phyloP scores from a whole-genome alignment of 2,329 filamentous ascomycete species.

The Xylariaceae sp. region DNA sequence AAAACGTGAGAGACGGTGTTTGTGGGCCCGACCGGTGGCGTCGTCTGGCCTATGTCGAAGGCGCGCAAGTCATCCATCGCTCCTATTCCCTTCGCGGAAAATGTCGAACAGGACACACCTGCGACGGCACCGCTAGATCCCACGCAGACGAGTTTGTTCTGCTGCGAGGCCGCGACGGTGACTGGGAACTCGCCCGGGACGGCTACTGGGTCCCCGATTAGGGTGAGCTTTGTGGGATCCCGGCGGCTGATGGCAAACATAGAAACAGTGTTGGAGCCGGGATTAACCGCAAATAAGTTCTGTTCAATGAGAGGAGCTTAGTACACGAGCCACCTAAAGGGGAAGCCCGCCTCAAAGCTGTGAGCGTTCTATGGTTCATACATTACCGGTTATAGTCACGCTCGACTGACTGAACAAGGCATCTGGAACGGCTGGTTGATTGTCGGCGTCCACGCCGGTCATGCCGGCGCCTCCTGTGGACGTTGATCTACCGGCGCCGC shows the following conservation, averaged over 20 bases:
- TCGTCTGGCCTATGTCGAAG: slow-evolving; percentile 61
- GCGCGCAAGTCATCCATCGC: slow-evolving; percentile 53
- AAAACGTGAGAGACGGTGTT: slow-evolving; percentile 68
- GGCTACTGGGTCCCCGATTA: slow-evolving; percentile 50
- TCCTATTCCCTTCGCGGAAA: slow-evolving; percentile 45
- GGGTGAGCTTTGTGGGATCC: slow-evolving; percentile 53
- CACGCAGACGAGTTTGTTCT: slow-evolving; percentile 34
- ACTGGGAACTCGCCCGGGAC: slow-evolving; percentile 60
- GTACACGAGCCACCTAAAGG: not conserved
- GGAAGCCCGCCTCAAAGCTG: not conserved
- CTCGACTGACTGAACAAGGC: slow-evolving; percentile 58
- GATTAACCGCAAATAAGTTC: slow-evolving; percentile 62
- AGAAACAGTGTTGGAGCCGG: slow-evolving; percentile 59
- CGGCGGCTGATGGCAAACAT: slow-evolving; percentile 53
- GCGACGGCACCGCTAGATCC: slow-evolving; percentile 45
- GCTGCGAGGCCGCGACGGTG: slow-evolving; percentile 55
- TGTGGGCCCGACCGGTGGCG: slow-evolving; percentile 62
- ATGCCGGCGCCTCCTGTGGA: slow-evolving; percentile 12
- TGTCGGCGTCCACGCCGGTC: not conserved
- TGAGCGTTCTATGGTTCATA: slow-evolving; percentile 44
- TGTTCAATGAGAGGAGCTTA: slow-evolving; percentile 34
- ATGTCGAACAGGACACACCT: slow-evolving; percentile 39
- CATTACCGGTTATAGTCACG: slow-evolving; percentile 56
- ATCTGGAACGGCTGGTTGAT: slow-evolving; percentile 47
- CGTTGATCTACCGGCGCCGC: slow-evolving; percentile 5